Evolutionary conservation across 495 filamentous ascomycete genomes (phyloP).

Genomic region (Cairneyella variabilis): DNA sequence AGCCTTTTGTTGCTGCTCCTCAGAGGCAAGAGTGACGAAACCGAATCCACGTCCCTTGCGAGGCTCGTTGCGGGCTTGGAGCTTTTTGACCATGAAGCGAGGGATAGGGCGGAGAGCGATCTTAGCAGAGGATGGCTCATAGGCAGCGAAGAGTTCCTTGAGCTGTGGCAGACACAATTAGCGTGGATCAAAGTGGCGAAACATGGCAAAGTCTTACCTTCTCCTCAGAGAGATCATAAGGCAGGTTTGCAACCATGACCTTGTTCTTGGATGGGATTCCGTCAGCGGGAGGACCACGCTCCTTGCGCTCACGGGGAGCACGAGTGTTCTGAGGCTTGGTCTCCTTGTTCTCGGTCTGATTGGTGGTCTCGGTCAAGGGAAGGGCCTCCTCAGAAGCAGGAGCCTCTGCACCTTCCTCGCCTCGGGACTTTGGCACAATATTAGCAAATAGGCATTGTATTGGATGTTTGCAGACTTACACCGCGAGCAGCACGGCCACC

Average conservation of each 20-base stretch:
- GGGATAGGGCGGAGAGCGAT: slow-evolving; percentile 97
- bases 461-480: slow-evolving; percentile 46
- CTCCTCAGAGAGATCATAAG: slow-evolving; percentile 95
- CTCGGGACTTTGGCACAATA: slow-evolving; percentile 27
- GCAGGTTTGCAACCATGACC: slow-evolving; percentile 99
- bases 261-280: slow-evolving; percentile 98
- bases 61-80: slow-evolving; percentile 93
- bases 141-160: slow-evolving; percentile 89
- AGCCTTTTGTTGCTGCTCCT: slow-evolving; percentile 95
- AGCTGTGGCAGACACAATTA: slow-evolving; percentile 60
- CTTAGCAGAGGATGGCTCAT: slow-evolving; percentile 89
- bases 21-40: slow-evolving; percentile 91
- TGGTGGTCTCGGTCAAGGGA: slow-evolving; percentile 52
- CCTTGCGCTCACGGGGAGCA: slow-evolving; percentile 55
- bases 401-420: slow-evolving; percentile 28
- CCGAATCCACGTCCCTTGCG: slow-evolving; percentile 99
- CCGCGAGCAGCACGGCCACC: slow-evolving; percentile 70
- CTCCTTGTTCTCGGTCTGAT: slow-evolving; percentile 43
- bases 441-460: slow-evolving; percentile 10
- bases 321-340: slow-evolving; percentile 28
- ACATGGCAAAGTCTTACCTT: slow-evolving; percentile 58
- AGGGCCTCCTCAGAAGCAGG: slow-evolving; percentile 38
- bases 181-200: slow-evolving; percentile 12
- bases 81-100: slow-evolving; percentile 99
- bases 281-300: slow-evolving; percentile 95